Evolutionary conservation across 768 basidiomycete genomes (phyloP), one percentile per base, ranked within the genome.

Genomic region (Ramaria sp.): DNA sequence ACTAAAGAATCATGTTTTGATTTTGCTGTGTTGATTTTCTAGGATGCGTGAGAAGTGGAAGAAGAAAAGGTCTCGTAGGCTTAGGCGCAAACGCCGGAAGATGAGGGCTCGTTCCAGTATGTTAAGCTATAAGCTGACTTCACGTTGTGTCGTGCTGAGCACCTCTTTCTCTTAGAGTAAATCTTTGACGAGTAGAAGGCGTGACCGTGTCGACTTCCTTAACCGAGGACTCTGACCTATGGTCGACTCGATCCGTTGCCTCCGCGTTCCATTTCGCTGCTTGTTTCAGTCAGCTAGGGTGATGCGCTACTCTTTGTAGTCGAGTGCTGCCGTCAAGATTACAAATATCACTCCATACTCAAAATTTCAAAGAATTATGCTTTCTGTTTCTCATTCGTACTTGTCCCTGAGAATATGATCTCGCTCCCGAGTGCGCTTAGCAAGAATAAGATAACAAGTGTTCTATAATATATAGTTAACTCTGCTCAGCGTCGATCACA

Each of bases 31-130:
- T 0, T 22, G 32, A 18, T 10, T 16, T n/a, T 13, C 20, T 52
- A 85, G 79, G 60, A 91, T 90, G 88, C 88, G 88, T 87, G 88
- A 90, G 72, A 91, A 91, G 83, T 91, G 88, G 88, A 90, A 90
- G 82, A 92, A 92, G 75, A 92, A 92, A 78, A 80, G 88, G 68
- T 88, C 88, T 60, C 83, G 88, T 69, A 87, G 89, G 68, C 89
- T 92, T 75, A 78, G 89, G 68, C 85, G 88, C 72, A 92, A 92
- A 67, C 86, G 88, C 78, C 84, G 88, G 85, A 92, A 92, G 79
- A 91, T 91, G 88, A 82, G 88, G 70, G 88, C 88, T 59, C 88
- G 88, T 72, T 91, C 88, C 78, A 91, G 88, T 91, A 63, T 61
- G 88, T 84, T 41, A 10, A 22, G 1, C 12, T 15, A 3, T 10